Base-by-base conservation (phyloP, 176 grass and related monocot genomes). In the Cenchrus purpureus region DNA sequence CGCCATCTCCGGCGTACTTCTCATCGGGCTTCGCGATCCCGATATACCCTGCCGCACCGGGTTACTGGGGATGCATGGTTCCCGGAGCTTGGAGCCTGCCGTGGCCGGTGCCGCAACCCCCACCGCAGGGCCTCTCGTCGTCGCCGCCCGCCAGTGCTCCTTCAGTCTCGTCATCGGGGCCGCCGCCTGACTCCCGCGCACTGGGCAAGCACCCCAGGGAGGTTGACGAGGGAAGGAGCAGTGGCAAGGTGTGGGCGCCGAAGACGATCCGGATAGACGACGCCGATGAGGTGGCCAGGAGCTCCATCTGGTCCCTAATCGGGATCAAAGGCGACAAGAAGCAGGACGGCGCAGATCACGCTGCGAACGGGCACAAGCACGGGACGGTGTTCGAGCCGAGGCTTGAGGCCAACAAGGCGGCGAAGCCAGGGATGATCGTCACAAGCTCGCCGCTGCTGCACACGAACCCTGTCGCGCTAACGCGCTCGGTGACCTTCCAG, bases 141-240 rank as follows among this genome's bases (percentile, higher is more conserved):
- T 74, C 73, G 4, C 67, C 78, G 37, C 22, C 83, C 1, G 71
- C 55, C 20, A 61, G 70, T 72, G 84, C 56, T 17, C 85, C 80
- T 73, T 68, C 84, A 19, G 70, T 66, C 77, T 65, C 87, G 4
- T 74, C 85, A 62, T 74, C 48, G 1, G 71, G 28, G 28, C 7
- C 51, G 37, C 37, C 37, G 37, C 37, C 37, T 28, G 59, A 68
- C 25, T 62, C 63, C 62, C 46, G 53, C 40, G 77, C 72, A 44
- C 87, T 89, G 43, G 90, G 95, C 55, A 97, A 97, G 86, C 95
- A 89, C 69, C 77, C 89, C 7, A 90, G 94, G 69, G 95, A 97
- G 12, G 89, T 63, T 43, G 76, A 87, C 8, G 59, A 73, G 7
- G 63, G 15, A 4, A 81, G 59, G 59, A 34, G 45, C 60, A 68